phyloP scores from a whole-genome alignment of 2,329 filamentous ascomycete genomes.

The Botrytis tulipae region DNA sequence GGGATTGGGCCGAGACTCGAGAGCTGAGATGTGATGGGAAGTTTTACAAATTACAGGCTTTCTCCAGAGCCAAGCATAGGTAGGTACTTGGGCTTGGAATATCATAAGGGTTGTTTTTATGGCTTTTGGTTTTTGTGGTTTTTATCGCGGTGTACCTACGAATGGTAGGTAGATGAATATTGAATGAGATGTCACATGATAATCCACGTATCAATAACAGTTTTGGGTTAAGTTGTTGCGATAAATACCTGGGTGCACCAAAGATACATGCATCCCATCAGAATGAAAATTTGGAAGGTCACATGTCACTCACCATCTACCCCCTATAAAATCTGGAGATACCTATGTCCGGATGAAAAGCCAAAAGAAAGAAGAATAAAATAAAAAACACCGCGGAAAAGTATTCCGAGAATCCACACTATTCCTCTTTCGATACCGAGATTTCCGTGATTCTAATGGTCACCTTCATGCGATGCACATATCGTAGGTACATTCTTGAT shows the following conservation, averaged over 20 bases:
- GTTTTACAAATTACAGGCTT: background rate
- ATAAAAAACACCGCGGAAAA: background rate
- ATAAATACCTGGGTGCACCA: no score
- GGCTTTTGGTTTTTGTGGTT: background rate
- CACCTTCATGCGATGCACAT: background rate
- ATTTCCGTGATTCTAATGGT: background rate
- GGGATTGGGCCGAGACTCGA: background rate
- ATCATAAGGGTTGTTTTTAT: background rate
- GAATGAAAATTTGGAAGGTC: background rate
- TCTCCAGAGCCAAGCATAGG: background rate
- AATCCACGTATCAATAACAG: background rate
- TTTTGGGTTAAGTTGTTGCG: no score
- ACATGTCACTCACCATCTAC: no score
- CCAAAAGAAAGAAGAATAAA: background rate
- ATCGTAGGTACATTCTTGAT: background rate
- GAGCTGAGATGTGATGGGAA: background rate
- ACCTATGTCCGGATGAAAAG: background rate
- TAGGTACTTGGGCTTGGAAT: background rate
- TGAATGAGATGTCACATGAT: background rate
- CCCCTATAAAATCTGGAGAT: background rate
- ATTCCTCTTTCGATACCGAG: conserved; percentile 1
- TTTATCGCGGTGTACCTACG: no score
- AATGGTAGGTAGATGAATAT: background rate
- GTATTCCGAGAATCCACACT: background rate
- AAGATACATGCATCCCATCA: background rate